Base-by-base conservation (phyloP, 257 asterid species). In the Solanum sejunctum region DNA sequence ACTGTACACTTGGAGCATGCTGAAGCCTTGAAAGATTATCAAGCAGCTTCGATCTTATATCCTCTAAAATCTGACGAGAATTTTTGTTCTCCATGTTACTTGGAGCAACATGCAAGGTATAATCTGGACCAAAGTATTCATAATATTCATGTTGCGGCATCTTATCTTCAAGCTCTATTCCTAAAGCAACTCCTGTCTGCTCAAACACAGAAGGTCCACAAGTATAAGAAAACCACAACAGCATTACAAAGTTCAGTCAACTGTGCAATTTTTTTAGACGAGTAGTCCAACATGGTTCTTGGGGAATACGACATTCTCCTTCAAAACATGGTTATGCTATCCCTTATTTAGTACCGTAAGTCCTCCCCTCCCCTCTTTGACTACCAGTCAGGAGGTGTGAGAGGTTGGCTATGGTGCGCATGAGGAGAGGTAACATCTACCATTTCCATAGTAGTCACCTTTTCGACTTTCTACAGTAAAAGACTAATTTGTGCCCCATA, bases 81-180 rank as follows among this genome's bases (percentile, higher is more conserved):
- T 91, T 90, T 84, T 90, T 91, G 86, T 91, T 91, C 86, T 89
- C 94, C 94, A 91, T 91, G 90, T 90, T 90, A 84, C 94, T 86
- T 9, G 94, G 89, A 83, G 94, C 85, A 52, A 87, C 92, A 70
- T 90, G 91, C 83, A 90, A 88, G 83, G 87, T 88, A 79, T 91
- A 90, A 55, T 91, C 92, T 60, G 94, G 94, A 52, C 92, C 92
- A 83, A 91, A 91, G 80, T 91, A 91, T 87, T 91, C 92, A 66
- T 82, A 87, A 82, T 91, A 90, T 85, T 91, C 94, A 85, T 91
- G 92, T 69, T 82, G 90, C 12, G 92, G 93, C 88, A 90, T 85
- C 89, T 86, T 90, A 84, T 89, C 92, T 9, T 89, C 92, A 84
- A 90, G 87, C 86, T 91, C 94, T 55, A 89, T 85, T 49, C 93